phyloP scores from a whole-genome alignment of 805 yeast species.

The Ogataea angusta region DNA sequence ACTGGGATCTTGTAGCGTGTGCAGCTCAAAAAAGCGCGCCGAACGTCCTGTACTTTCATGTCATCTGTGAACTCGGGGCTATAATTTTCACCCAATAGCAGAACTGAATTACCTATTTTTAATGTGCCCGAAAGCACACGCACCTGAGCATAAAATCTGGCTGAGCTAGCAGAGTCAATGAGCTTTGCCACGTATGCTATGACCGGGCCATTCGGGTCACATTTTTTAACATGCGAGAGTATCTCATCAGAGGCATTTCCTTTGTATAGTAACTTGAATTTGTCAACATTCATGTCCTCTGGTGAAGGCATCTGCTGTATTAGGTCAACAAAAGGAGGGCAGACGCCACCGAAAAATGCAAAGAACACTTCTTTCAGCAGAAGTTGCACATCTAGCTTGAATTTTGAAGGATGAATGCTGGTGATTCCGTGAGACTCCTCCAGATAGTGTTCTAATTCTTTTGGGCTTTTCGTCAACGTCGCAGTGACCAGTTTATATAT shows the following conservation, averaged over 20 bases:
- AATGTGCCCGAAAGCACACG: constrained; percentile 63
- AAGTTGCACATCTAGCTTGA: constrained; percentile 55
- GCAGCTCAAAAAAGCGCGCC: constrained; percentile 52
- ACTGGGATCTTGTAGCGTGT: constrained; percentile 67
- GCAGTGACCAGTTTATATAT: constrained; percentile 70
- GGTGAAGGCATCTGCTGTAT: constrained; percentile 40
- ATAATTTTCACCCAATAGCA: constrained; percentile 55
- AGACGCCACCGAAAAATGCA: constrained; percentile 49
- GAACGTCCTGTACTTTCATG: constrained; percentile 38
- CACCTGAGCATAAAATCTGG: constrained; percentile 52
- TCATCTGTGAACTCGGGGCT: constrained; percentile 53
- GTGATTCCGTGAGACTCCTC: constrained; percentile 45
- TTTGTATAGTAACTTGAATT: constrained; percentile 27
- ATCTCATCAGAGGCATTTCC: constrained; percentile 22
- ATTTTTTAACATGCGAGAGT: constrained; percentile 21
- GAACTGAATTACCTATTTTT: constrained; percentile 43
- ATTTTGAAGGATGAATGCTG: constrained; percentile 36
- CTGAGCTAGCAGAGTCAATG: constrained; percentile 51
- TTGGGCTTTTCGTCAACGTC: constrained; percentile 51
- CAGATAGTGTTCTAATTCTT: constrained; percentile 42
- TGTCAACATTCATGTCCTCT: constrained; percentile 26
- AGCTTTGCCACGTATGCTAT: constrained; percentile 58
- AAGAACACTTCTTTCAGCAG: constrained; percentile 53
- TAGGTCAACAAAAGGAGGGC: constrained; percentile 52
- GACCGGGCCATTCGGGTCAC: constrained; percentile 41